Conservation (phyloP, 768 basidiomycete species). For the Butyriboletus loyo region DNA sequence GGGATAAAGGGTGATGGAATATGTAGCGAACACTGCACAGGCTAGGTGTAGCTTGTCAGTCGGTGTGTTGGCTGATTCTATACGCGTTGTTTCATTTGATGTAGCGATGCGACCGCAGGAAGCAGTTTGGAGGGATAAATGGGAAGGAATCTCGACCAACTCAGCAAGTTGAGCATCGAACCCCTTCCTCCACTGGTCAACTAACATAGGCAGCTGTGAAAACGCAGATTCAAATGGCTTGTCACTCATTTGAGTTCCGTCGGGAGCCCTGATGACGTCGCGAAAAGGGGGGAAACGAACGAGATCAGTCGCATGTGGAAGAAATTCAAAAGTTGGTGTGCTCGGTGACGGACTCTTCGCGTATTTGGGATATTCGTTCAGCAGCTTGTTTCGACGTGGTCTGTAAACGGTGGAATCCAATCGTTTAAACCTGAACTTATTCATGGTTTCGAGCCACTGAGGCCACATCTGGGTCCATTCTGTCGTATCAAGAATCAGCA, state of each 20-base stretch:
- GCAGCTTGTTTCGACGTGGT: neutral
- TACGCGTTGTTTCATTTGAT: neutral
- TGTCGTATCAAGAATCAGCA: neutral
- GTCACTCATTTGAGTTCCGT: neutral
- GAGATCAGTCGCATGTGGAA: neutral
- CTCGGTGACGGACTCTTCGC: neutral
- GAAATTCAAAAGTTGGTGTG: neutral
- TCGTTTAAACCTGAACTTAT: neutral
- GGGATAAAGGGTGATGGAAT: neutral
- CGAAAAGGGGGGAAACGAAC: neutral
- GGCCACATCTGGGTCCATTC: neutral
- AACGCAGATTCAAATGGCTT: constrained; percentile 3
- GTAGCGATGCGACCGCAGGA: neutral
- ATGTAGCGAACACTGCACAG: neutral
- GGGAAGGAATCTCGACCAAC: neutral
- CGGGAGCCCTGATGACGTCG: neutral
- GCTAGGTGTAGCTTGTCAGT: neutral
- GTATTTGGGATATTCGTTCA: neutral
- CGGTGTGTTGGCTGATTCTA: neutral
- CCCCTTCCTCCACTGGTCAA: neutral
- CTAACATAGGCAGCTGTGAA: neutral
- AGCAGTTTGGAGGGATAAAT: neutral
- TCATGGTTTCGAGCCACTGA: neutral
- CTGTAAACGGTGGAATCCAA: neutral
- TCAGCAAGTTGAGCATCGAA: neutral